Evolutionary conservation across 2,329 filamentous ascomycete genomes (phyloP), one percentile per base, ranked within the genome.

Genomic region (Stemphylium lycopersici): DNA sequence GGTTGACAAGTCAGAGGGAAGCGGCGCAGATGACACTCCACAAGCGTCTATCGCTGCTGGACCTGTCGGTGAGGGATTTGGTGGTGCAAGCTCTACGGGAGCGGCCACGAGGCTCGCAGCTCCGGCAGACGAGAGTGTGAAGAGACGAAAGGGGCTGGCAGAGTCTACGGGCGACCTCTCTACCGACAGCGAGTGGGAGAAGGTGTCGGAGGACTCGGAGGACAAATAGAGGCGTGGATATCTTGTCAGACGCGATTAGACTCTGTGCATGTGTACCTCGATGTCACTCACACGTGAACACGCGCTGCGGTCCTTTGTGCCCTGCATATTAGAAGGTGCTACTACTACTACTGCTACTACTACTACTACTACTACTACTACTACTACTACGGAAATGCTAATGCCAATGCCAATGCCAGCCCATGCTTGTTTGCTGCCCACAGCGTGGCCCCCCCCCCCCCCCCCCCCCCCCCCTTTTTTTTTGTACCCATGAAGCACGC

Each of bases 181-280:
- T 76, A 97, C 93, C 4, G 93, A 98, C 78, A 93, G 93, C 70
- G 93, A 98, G 78, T 98, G 93, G 93, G 93, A 97, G 80, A 96
- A 95, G 81, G 89, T 98, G 18, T 89, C 90, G 74, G 79, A 77
- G 55, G 74, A 70, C 42, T 72, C 71, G n/a, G 71, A 61, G 22
- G 72, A 73, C 18, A 72, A 66, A 67, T 75, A 62, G 71, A 47
- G 42, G 24, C 29, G 38, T 22, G 18, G 12, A 4, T 29, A 40
- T 58, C 3, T 42, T 43, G 45, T 38, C 47, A 60, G 50, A 55
- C 57, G 50, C 37, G 47, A 48, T 52, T 49, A 48, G 43, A 48
- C 31, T 43, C 26, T 49, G 38, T 38, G 18, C 24, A 41, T 37
- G 52, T 50, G 54, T 54, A 55, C 50, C 38, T 48, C 43, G 20